phyloP scores from a whole-genome alignment of 768 basidiomycete genomes.

The Atractiella rhizophila region DNA sequence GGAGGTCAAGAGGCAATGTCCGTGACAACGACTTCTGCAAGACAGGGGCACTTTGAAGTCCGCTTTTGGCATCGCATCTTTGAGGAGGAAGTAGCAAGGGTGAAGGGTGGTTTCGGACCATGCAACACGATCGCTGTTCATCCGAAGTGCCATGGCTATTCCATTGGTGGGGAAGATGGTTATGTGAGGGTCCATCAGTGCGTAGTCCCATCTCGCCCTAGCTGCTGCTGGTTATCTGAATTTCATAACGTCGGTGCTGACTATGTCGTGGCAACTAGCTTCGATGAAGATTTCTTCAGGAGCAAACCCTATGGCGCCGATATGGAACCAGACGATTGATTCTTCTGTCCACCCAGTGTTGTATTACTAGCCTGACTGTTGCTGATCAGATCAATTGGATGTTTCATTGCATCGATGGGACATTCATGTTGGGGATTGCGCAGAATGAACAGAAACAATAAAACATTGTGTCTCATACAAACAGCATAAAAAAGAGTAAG shows the following conservation, averaged over 20 bases:
- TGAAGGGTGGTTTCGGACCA: conserved; percentile 91
- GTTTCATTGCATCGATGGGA: too few relatives aligned
- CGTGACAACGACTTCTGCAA: conserved; percentile 75
- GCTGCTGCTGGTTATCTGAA: too few relatives aligned
- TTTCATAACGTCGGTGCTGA: neutral
- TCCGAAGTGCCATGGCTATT: conserved; percentile 62
- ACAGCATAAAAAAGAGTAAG: too few relatives aligned
- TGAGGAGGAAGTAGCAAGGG: conserved; percentile 56
- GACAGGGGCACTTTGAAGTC: conserved; percentile 94
- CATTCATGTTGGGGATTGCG: too few relatives aligned
- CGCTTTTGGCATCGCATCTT: conserved; percentile 59
- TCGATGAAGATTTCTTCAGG: conserved; percentile 72
- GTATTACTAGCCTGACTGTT: too few relatives aligned
- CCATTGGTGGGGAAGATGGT: conserved; percentile 90
- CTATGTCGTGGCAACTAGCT: conserved; percentile 26
- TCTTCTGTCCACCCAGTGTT: too few relatives aligned
- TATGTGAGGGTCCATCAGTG: conserved; percentile 12
- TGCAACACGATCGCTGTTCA: conserved; percentile 93
- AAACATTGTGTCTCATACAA: too few relatives aligned
- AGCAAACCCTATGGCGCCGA: conserved; percentile 5
- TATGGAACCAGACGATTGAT: conserved; percentile 5
- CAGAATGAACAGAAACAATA: too few relatives aligned
- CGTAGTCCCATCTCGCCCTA: neutral
- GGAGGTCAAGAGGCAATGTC: conserved; percentile 96
- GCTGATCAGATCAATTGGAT: too few relatives aligned